These are phyloP conservation scores for Triticum aestivum DNA, from an alignment of 176 grass and related monocot species.

Conservation along the genomic window IWGSC_CS_RefSeq_v2.1 NC_057808.1:280410541-280411040, in stretches of 20 bases:
- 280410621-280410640: too few relatives aligned
- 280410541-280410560: neutral
- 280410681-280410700: neutral
- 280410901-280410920: neutral
- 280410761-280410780: slow-evolving; percentile 13
- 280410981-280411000: neutral
- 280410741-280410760: slow-evolving; percentile 13
- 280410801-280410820: neutral
- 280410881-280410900: too few relatives aligned
- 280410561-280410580: too few relatives aligned
- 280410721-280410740: slow-evolving; percentile 23
- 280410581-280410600: too few relatives aligned
- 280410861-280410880: neutral
- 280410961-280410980: slow-evolving; percentile 19
- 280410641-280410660: too few relatives aligned
- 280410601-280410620: too few relatives aligned
- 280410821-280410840: neutral
- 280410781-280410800: neutral
- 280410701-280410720: neutral
- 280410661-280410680: neutral
- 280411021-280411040: slow-evolving; percentile 28
- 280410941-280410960: slow-evolving; percentile 15
- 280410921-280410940: neutral
- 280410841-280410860: neutral
- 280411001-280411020: neutral